Conservation (phyloP, 1,284 basidiomycete genomes). For the Papiliotrema laurentii region DNA sequence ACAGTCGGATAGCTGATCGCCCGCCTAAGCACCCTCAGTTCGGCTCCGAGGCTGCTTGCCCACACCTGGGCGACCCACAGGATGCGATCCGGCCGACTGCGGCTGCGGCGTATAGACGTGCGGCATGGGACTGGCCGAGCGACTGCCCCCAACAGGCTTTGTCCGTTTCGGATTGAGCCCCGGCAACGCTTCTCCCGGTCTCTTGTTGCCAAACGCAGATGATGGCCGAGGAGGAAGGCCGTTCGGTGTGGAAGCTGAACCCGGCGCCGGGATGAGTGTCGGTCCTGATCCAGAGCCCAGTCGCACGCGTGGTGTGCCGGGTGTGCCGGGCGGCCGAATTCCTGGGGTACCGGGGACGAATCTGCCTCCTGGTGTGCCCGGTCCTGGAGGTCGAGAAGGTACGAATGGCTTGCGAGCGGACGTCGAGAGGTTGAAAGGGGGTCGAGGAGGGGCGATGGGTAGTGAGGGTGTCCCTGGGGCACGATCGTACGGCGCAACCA, state of each 20-base stretch:
- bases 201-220: neutral
- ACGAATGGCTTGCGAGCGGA: neutral
- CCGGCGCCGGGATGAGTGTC: too few relatives aligned
- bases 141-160: conserved; percentile 3
- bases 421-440: neutral
- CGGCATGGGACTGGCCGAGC: conserved; percentile 6
- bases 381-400: neutral
- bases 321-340: neutral
- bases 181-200: neutral
- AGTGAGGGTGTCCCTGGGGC: neutral
- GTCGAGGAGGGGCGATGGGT: neutral
- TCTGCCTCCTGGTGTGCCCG: neutral
- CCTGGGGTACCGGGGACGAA: neutral
- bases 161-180: neutral
- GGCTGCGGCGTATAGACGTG: too few relatives aligned
- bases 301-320: neutral
- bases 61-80: neutral
- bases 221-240: neutral
- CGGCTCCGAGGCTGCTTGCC: neutral
- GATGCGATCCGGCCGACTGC: neutral
- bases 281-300: too few relatives aligned
- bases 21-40: neutral
- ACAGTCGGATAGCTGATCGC: neutral
- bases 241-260: neutral
- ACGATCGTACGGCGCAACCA: too few relatives aligned